These are phyloP conservation scores for Neurospora sp. DNA, from an alignment of 495 filamentous ascomycete genomes.

Conservation along the genomic window DNA sequence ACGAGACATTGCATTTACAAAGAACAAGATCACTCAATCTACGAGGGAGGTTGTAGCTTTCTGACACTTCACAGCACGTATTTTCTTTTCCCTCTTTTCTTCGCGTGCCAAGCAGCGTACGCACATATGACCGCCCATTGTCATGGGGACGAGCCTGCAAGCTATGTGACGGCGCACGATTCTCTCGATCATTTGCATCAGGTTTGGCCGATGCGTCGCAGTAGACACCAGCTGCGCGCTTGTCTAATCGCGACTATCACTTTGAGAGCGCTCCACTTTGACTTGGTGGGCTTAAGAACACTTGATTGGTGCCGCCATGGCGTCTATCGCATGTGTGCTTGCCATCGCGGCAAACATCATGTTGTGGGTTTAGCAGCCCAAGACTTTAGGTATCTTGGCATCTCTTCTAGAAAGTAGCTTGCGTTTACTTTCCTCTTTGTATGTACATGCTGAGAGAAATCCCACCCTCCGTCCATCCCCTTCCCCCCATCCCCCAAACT, in stretches of 20 bases:
- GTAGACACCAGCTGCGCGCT: background rate
- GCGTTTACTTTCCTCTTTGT: background rate
- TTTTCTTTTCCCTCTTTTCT: background rate
- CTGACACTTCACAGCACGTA: background rate
- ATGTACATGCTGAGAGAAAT: background rate
- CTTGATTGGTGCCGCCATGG: background rate
- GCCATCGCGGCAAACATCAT: background rate
- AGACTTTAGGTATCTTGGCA: background rate
- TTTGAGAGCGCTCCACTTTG: background rate
- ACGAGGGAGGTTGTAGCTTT: background rate
- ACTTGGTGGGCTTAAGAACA: background rate
- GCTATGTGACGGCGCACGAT: background rate
- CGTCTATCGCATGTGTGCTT: background rate
- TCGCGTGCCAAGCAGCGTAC: background rate
- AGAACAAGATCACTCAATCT: background rate
- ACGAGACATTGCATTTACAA: background rate
- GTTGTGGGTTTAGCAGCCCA: background rate
- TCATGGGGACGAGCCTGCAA: background rate
- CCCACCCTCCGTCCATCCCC: background rate
- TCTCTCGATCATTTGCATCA: background rate
- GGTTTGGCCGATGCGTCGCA: background rate
- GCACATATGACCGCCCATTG: background rate
- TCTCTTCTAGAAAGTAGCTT: background rate
- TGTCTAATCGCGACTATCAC: background rate
- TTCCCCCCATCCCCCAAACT: conserved; percentile 3